These are phyloP conservation scores for Rhododendron vialii DNA, from an alignment of 148 eudicot genomes.

Conservation along the genomic window DNA sequence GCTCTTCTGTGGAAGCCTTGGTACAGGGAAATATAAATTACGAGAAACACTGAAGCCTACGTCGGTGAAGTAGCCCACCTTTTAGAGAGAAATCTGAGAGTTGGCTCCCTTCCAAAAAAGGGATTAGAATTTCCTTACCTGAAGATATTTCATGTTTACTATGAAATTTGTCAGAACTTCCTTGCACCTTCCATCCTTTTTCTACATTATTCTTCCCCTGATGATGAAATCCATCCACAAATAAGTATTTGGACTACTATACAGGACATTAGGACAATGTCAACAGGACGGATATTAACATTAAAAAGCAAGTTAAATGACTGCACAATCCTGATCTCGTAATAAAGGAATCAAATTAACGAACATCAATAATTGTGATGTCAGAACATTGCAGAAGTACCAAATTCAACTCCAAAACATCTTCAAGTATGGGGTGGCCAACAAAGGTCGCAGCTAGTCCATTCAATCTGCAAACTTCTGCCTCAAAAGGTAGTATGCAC, in stretches of 20 bases:
- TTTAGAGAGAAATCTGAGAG: not conserved
- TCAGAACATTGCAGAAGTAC: conserved; percentile 24
- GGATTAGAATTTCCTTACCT: conserved; percentile 36
- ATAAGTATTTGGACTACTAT: not conserved
- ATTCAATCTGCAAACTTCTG: conserved; percentile 57
- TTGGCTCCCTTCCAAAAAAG: not conserved
- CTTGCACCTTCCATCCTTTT: conserved; percentile 43
- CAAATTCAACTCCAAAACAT: conserved; percentile 56
- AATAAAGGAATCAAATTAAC: not conserved
- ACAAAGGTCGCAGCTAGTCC: conserved; percentile 88
- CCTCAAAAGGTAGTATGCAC: conserved; percentile 93
- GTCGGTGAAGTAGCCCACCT: not conserved
- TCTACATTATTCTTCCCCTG: conserved; percentile 30
- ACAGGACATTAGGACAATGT: not conserved
- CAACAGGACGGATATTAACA: not conserved
- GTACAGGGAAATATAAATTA: not conserved
- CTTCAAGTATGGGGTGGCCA: conserved; percentile 90
- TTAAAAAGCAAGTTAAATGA: not conserved
- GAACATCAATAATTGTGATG: not conserved
- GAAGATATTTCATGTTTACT: conserved; percentile 42
- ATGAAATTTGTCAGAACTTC: conserved; percentile 53
- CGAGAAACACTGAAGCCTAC: not conserved
- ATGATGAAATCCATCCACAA: conserved; percentile 1
- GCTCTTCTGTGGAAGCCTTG: not conserved
- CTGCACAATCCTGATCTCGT: not conserved